Evolutionary conservation across 1,284 basidiomycete species (phyloP).

Genomic region (Ganoderma lucidum): DNA sequence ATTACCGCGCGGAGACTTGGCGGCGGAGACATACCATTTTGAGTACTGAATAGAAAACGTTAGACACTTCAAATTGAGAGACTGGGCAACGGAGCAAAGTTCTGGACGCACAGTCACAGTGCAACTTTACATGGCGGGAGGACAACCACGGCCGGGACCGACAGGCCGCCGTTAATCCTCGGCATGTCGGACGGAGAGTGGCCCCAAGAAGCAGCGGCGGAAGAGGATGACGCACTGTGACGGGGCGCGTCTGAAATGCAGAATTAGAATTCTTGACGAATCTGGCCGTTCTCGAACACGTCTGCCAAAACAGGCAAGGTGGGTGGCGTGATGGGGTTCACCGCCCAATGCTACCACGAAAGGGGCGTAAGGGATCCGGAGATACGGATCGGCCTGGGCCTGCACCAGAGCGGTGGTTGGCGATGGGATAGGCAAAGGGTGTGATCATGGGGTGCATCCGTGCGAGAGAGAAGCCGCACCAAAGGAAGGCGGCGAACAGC

Average conservation of each 20-base stretch:
- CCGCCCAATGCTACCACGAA: constrained; percentile 30
- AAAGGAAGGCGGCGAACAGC: constrained; percentile 23
- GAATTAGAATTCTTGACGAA: constrained; percentile 13
- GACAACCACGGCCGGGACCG: neutral
- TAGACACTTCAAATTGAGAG: neutral
- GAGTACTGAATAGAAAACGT: neutral
- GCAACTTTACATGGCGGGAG: neutral
- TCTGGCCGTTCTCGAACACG: constrained; percentile 18
- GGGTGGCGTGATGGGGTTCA: constrained; percentile 35
- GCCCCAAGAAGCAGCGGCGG: neutral
- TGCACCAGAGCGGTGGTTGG: constrained; percentile 23
- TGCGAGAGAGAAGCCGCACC: constrained; percentile 33
- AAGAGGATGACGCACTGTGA: constrained; percentile 5
- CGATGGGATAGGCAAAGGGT: constrained; percentile 31
- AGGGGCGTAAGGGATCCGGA: constrained; percentile 27
- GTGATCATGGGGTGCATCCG: constrained; percentile 28
- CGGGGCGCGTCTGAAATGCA: neutral
- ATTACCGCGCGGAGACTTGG: neutral
- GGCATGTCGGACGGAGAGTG: constrained; percentile 2
- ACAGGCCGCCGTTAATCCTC: neutral
- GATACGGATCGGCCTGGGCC: constrained; percentile 23
- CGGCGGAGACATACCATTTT: neutral
- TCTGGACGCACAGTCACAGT: neutral
- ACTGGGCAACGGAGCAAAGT: neutral
- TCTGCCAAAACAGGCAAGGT: constrained; percentile 23